Evolutionary conservation across 2,329 filamentous ascomycete species (phyloP).

Genomic region (Lasiodiplodia citricola): DNA sequence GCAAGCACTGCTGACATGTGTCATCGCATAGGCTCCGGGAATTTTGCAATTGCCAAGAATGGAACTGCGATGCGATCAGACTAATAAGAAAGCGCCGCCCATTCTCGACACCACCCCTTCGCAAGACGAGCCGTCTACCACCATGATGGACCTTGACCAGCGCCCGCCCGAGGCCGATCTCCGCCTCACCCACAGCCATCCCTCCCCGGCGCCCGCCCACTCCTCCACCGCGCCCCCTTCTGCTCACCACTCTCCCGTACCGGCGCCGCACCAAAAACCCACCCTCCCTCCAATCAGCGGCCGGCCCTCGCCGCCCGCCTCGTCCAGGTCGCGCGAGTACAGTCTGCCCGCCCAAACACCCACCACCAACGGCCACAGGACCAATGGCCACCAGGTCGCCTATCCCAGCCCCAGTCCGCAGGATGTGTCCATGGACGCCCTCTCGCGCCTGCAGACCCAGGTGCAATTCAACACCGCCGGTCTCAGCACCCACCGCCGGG

Average conservation of each 20-base stretch:
- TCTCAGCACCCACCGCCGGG: constrained; percentile 40
- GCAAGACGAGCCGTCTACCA: constrained; percentile 19
- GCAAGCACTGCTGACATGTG: constrained; percentile 27
- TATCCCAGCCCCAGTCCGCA: constrained; percentile 37
- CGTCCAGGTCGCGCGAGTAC: constrained; percentile 33
- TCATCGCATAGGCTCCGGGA: constrained; percentile 38
- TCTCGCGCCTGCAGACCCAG: constrained; percentile 55
- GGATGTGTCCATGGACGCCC: constrained; percentile 45
- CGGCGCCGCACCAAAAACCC: constrained; percentile 21
- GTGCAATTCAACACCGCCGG: constrained; percentile 52
- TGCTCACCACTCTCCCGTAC: constrained; percentile 30
- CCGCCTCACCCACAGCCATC: constrained; percentile 30
- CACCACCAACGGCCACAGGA: constrained; percentile 30
- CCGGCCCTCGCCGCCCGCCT: constrained; percentile 30
- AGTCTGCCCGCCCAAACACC: constrained; percentile 26
- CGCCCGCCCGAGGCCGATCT: constrained; percentile 29
- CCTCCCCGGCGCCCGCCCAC: constrained; percentile 29
- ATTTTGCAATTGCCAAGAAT: constrained; percentile 48
- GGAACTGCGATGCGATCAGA: constrained; percentile 43
- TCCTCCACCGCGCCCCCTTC: constrained; percentile 30
- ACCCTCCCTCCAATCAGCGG: constrained; percentile 19
- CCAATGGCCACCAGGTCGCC: constrained; percentile 34
- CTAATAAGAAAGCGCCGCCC: constrained; percentile 30
- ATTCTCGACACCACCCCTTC: constrained; percentile 27
- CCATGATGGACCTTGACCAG: constrained; percentile 35